phyloP scores from a whole-genome alignment of 306 rosid genomes.

The Gleditsia sinensis region DNA sequence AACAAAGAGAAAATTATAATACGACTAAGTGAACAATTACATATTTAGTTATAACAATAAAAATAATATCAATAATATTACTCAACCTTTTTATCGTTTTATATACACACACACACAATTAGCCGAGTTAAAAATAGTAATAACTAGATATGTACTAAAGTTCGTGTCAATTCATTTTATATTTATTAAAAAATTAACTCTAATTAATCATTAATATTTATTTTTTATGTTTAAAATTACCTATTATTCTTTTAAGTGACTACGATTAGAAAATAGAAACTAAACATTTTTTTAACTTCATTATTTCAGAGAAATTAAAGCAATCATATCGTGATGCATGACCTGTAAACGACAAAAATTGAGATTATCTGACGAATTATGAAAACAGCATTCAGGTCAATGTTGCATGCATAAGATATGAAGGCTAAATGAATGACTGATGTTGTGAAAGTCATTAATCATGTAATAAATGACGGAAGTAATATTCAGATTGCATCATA shows the following conservation, averaged over 20 bases:
- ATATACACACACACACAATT: too few species aligned
- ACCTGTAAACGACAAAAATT: background rate
- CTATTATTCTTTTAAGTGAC: too few species aligned
- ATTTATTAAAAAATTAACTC: too few species aligned
- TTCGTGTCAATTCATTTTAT: too few species aligned
- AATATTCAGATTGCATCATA: constrained; percentile 2
- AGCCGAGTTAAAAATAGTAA: too few species aligned
- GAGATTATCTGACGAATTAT: background rate
- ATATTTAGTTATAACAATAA: background rate
- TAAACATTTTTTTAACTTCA: too few species aligned
- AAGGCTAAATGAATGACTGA: background rate
- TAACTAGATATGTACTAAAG: too few species aligned
- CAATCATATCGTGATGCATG: background rate
- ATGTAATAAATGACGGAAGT: background rate
- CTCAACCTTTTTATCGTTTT: too few species aligned
- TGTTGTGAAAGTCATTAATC: background rate
- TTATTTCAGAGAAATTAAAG: background rate
- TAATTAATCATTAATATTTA: too few species aligned
- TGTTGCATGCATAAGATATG: background rate
- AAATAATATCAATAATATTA: background rate
- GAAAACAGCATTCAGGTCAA: background rate
- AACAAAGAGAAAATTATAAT: background rate
- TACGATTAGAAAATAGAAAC: too few species aligned
- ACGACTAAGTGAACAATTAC: background rate
- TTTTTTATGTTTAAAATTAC: too few species aligned